Percentiles rank a stretch among this genome's conserved stretches.
These are phyloP conservation scores for Pisolithus microcarpus DNA, from an alignment of 768 basidiomycete genomes.

Conservation along the genomic window DNA sequence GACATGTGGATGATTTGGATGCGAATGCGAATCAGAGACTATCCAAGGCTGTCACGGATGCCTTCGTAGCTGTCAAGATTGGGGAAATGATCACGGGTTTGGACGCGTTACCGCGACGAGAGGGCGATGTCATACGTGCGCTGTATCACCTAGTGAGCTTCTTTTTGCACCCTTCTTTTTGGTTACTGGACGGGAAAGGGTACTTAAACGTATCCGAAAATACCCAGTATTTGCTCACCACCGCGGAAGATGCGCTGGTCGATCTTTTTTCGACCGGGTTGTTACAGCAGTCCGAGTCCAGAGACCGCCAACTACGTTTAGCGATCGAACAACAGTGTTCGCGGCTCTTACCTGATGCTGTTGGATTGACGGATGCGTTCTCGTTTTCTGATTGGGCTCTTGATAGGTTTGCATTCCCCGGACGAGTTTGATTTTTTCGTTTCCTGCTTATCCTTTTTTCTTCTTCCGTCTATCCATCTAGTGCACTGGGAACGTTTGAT, in stretches of 20 bases:
- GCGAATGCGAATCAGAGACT: conserved; percentile 52
- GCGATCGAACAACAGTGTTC: conserved; percentile 43
- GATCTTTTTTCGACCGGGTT: conserved; percentile 56
- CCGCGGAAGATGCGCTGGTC: conserved; percentile 45
- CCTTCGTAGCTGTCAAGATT: conserved; percentile 55
- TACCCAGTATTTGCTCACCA: conserved; percentile 52
- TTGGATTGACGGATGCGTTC: conserved; percentile 67
- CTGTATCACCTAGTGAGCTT: conserved; percentile 24
- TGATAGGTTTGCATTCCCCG: conserved; percentile 41
- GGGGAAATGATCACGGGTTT: conserved; percentile 39
- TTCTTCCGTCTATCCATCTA: conserved; percentile 24
- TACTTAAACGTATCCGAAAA: background rate
- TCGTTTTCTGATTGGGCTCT: conserved; percentile 72
- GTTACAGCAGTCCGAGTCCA: conserved; percentile 14
- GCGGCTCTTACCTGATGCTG: conserved; percentile 52
- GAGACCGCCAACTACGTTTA: conserved; percentile 37
- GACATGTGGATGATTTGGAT: conserved; percentile 38
- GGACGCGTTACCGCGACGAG: conserved; percentile 7
- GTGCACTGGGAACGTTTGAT: conserved; percentile 55
- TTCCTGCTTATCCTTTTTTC: background rate
- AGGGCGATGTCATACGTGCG: conserved; percentile 14
- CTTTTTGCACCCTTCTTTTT: no score
- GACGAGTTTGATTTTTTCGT: background rate
- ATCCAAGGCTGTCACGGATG: conserved; percentile 58
- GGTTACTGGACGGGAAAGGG: no score